Percentiles rank a stretch among this genome's conserved stretches.
phyloP scores from a whole-genome alignment of 164 flowering plant species.

The Umbilicus rupestris region DNA sequence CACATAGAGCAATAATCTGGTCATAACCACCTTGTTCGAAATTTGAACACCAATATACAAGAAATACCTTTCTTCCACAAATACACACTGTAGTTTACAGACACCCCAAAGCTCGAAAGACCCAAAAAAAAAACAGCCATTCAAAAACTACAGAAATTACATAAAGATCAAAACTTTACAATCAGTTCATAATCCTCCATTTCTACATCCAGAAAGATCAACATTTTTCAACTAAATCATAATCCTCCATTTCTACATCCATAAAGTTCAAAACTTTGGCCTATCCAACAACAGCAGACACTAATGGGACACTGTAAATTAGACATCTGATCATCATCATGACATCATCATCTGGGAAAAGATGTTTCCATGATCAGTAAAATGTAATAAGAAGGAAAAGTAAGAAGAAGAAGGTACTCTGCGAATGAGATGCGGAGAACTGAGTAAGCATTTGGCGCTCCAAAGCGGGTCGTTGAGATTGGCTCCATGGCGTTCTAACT shows the following conservation, averaged over 20 bases:
- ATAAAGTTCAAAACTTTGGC: neutral
- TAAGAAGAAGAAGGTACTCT: conserved; percentile 25
- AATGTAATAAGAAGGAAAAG: neutral
- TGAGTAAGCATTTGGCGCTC: conserved; percentile 88
- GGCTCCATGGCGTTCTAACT: conserved; percentile 84
- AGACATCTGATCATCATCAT: too few relatives aligned
- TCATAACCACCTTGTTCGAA: too few relatives aligned
- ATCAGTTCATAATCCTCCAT: too few relatives aligned
- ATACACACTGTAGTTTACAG: too few relatives aligned
- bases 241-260: neutral
- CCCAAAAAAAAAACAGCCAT: too few relatives aligned
- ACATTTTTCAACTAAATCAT: neutral
- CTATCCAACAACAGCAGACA: neutral
- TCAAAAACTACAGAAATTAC: neutral
- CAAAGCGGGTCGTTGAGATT: conserved; percentile 90
- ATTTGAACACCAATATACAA: too few relatives aligned
- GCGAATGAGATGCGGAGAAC: conserved; percentile 68
- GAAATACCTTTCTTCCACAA: too few relatives aligned
- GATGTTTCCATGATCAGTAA: neutral
- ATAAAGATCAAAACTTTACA: neutral
- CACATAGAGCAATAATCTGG: too few relatives aligned
- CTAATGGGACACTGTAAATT: too few relatives aligned
- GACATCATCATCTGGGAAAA: too few relatives aligned
- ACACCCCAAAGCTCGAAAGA: too few relatives aligned
- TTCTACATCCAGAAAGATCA: neutral